A percentile compares a stretch with the other conserved stretches of the same genome.
Conservation (phyloP, 257 asterid genomes). For the Petunia secreta region DNA sequence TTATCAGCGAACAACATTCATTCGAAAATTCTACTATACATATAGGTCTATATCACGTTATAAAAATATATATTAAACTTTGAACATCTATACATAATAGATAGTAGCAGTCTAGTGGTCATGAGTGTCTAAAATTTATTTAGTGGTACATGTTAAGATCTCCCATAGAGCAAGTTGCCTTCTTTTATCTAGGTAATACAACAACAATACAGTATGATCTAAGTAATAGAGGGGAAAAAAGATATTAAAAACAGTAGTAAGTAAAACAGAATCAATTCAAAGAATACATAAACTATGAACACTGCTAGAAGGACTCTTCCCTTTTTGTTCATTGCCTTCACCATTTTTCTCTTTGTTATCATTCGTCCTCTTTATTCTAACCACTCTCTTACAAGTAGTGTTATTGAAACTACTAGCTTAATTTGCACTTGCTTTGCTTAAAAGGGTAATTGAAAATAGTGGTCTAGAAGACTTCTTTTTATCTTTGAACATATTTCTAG, state of each 20-base stretch:
- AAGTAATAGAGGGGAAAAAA: too few species aligned
- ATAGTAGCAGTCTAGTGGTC: too few species aligned
- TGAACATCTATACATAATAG: too few species aligned
- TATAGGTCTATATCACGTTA: too few species aligned
- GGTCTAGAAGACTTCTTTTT: slow-evolving; percentile 39
- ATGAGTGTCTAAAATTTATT: too few species aligned
- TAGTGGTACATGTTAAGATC: too few species aligned
- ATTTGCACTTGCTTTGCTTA: slow-evolving; percentile 29
- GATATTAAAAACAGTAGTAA: slow-evolving; percentile 14
- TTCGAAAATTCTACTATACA: too few species aligned
- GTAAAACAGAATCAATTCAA: neutral
- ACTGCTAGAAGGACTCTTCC: slow-evolving; percentile 38
- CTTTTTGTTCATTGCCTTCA: slow-evolving; percentile 56
- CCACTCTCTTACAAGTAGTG: slow-evolving; percentile 15
- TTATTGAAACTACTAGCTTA: neutral
- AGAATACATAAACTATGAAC: slow-evolving; percentile 48
- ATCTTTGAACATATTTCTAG: slow-evolving; percentile 26
- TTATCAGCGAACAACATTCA: too few species aligned
- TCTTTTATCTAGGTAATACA: too few species aligned
- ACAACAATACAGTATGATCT: too few species aligned
- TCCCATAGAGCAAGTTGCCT: too few species aligned
- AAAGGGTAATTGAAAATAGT: slow-evolving; percentile 31
- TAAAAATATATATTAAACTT: too few species aligned
- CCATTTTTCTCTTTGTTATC: slow-evolving; percentile 49
- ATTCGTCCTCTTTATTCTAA: slow-evolving; percentile 35